Percentiles rank a stretch among this genome's conserved stretches.
These are phyloP conservation scores for Metschnikowia reukaufii DNA, from an alignment of 805 yeast genomes.

Conservation along the genomic window DNA sequence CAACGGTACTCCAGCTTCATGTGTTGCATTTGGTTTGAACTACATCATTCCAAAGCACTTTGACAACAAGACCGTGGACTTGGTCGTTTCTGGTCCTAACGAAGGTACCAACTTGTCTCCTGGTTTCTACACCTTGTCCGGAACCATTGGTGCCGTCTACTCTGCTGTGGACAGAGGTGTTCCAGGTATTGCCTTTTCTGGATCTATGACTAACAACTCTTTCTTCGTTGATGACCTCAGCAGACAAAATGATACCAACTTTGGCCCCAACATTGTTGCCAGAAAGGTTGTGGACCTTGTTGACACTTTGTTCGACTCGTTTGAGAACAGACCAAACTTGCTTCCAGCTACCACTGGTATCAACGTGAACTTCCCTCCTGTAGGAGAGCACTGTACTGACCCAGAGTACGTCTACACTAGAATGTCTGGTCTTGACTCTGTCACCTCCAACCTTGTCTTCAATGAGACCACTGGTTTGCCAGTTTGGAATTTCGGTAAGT, in stretches of 20 bases:
- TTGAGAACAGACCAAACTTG: conserved; percentile 16
- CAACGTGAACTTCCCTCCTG: conserved; percentile 28
- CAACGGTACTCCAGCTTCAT: conserved; percentile 29
- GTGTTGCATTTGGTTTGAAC: conserved; percentile 29
- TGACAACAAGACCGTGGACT: conserved; percentile 24
- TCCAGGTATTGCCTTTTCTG: conserved; percentile 30
- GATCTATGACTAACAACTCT: conserved; percentile 27
- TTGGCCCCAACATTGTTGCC: conserved; percentile 29
- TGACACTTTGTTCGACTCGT: conserved; percentile 19
- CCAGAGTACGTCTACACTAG: conserved; percentile 48
- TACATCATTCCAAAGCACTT: conserved; percentile 24
- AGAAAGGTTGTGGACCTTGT: conserved; percentile 27
- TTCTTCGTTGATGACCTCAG: conserved; percentile 26
- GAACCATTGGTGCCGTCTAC: conserved; percentile 30
- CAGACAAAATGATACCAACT: conserved; percentile 19
- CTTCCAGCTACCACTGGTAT: conserved; percentile 26
- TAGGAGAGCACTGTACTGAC: conserved; percentile 33
- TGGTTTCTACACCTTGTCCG: conserved; percentile 28
- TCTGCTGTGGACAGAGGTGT: conserved; percentile 26
- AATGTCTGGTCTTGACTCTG: conserved; percentile 42
- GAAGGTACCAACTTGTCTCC: conserved; percentile 32
- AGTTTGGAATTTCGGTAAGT: conserved; percentile 15
- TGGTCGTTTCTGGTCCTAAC: conserved; percentile 31
- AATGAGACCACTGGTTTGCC: conserved; percentile 39
- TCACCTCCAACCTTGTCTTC: conserved; percentile 33